These are phyloP conservation scores for Aspergillus pseudoterreus DNA, from an alignment of 2,329 filamentous ascomycete genomes.

Conservation along the genomic window DNA sequence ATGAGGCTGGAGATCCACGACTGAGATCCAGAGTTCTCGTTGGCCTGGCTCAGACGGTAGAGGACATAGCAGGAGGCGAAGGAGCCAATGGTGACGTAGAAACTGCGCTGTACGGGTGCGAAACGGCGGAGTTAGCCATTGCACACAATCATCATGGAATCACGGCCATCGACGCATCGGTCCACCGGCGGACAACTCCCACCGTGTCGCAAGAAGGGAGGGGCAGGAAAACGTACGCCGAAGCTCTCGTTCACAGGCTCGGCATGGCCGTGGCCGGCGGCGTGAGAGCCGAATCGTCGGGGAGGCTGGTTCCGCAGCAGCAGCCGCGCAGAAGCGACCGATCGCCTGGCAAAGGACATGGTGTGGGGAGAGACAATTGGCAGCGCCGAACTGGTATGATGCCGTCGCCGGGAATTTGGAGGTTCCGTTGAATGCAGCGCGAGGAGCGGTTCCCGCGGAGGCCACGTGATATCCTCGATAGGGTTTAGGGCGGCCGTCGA, in stretches of 20 bases:
- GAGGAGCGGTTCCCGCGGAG: constrained; percentile 10
- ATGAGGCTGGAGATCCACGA: constrained; percentile 49
- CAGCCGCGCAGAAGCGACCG: constrained; percentile 33
- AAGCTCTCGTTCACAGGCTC: constrained; percentile 45
- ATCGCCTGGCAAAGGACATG: constrained; percentile 43
- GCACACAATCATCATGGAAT: background rate
- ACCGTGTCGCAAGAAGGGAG: constrained; percentile 8
- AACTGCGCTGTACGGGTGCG: constrained; percentile 39
- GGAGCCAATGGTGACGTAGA: constrained; percentile 44
- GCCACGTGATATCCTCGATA: constrained; percentile 13
- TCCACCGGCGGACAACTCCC: background rate
- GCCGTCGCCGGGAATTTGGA: constrained; percentile 23
- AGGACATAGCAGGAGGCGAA: constrained; percentile 40
- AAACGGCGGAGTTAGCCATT: constrained; percentile 15
- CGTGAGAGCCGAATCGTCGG: constrained; percentile 42
- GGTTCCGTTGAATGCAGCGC: constrained; percentile 14
- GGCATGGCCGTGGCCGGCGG: constrained; percentile 31
- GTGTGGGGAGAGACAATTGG: constrained; percentile 29
- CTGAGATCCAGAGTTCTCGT: constrained; percentile 33
- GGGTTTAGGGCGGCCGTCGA: constrained; percentile 11
- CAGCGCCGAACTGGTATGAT: constrained; percentile 28
- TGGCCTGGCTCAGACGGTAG: constrained; percentile 40
- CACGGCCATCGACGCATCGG: constrained; percentile 1
- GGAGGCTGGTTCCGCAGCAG: constrained; percentile 40
- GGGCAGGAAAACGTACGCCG: constrained; percentile 37